These are phyloP conservation scores for Aspergillus floridensis DNA, from an alignment of 2,329 filamentous ascomycete genomes.

Conservation along the genomic window DNA sequence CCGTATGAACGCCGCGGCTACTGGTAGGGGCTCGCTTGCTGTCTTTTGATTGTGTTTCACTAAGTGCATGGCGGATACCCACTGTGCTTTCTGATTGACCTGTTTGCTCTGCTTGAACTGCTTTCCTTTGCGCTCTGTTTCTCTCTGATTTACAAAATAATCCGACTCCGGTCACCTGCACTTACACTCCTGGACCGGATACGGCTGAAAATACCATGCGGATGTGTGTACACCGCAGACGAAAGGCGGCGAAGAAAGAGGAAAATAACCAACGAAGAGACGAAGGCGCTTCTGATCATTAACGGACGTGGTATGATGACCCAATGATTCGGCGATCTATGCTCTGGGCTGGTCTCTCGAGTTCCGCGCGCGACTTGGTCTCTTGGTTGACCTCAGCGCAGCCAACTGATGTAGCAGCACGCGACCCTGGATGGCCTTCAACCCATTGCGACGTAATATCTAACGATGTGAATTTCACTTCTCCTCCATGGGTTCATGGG, in stretches of 20 bases:
- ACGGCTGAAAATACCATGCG: slow-evolving; percentile 2
- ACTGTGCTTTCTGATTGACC: slow-evolving; percentile 13
- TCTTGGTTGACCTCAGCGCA: too few relatives aligned
- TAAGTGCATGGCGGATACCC: slow-evolving; percentile 25
- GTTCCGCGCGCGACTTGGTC: background rate
- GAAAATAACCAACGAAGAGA: background rate
- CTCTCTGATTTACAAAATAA: slow-evolving; percentile 6
- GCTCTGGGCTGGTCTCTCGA: background rate
- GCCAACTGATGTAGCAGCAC: background rate
- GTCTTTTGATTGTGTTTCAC: slow-evolving; percentile 15
- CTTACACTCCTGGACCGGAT: slow-evolving; percentile 1
- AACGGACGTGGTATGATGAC: slow-evolving; percentile 8
- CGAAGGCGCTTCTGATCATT: background rate
- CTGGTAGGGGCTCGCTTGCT: slow-evolving; percentile 37
- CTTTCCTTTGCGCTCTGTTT: slow-evolving; percentile 1
- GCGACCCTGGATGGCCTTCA: background rate
- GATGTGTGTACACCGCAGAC: background rate
- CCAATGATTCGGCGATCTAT: background rate
- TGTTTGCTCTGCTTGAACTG: background rate
- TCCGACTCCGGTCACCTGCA: background rate
- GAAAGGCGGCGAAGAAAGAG: background rate
- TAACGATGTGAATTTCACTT: background rate
- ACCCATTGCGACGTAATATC: slow-evolving; percentile 1
- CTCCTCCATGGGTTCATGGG: background rate
- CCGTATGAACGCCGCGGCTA: slow-evolving; percentile 46